Base-by-base conservation (phyloP, 1,284 basidiomycete species). In the Paramarasmius palmivorus region DNA sequence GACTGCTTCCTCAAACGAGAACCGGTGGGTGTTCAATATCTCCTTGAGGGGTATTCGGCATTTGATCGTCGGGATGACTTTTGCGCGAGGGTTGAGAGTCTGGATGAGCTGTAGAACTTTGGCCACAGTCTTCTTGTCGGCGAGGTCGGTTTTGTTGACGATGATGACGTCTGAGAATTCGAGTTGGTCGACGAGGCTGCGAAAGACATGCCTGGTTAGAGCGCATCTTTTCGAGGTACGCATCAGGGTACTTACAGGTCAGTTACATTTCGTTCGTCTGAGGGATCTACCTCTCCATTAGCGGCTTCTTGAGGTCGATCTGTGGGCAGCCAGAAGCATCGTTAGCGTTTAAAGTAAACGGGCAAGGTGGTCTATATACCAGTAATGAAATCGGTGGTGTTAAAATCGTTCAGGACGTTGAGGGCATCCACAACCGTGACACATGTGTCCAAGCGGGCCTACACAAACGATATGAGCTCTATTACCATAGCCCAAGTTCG, bases 101-200 rank as follows among this genome's bases (percentile, higher is more conserved):
- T 45, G 9, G 42, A 45, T 25, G 19, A 45, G 23, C 8, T 26
- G 19, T 12, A 45, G 42, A 8, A 45, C 42, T n/a, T 25, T 19
- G 8, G 9, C 42, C 4, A 19, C 19, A 8, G 42, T 45, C n/a
- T 19, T n/a, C 8, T n/a, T 45, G 23, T 9, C 6, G 7, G 26
- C 42, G 19, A n/a, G 42, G 42, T 45, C 42, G 23, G 26, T 45
- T 25, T 45, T 45, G 20, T 45, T 45, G 19, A 45, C 23, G 42
- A 45, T 7, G 26, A 45, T 45, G 42, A 45, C 20, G 26, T 45
- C 42, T 8, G 42, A 19, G 23, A 45, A 45, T 26, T 45, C 42
- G 42, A 45, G 9, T 26, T 45, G 42, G 23, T 45, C 42, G 23
- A 45, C 42, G 19, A 45, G 19, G 7, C 29, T 32, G 29, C 12